Evolutionary conservation across 2,329 filamentous ascomycete genomes (phyloP).

Genomic region (Bipolaris bicolor): DNA sequence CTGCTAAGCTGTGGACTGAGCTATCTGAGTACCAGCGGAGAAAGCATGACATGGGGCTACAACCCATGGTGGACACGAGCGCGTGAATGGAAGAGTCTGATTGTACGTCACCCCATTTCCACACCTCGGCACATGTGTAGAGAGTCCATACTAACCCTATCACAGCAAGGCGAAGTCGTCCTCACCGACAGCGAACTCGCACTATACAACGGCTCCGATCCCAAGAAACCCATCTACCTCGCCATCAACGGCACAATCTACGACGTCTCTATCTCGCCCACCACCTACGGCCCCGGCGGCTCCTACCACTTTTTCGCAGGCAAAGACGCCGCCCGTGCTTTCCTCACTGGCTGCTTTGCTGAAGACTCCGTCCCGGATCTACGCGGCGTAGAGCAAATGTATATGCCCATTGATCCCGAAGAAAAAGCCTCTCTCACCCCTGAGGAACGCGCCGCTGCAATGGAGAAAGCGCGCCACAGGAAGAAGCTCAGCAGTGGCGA

Average conservation of each 20-base stretch:
- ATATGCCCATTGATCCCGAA: constrained; percentile 67
- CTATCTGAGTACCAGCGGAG: constrained; percentile 75
- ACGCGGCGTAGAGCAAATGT: constrained; percentile 87
- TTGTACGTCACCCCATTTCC: constrained; percentile 29
- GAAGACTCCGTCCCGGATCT: constrained; percentile 85
- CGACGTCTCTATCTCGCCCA: constrained; percentile 71
- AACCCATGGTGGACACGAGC: constrained; percentile 48
- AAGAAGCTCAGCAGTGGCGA: constrained; percentile 35
- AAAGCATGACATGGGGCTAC: constrained; percentile 54
- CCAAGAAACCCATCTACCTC: constrained; percentile 80
- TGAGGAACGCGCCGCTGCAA: constrained; percentile 33
- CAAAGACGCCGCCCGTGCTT: constrained; percentile 83
- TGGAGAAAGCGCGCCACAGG: constrained; percentile 35
- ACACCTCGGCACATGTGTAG: background rate
- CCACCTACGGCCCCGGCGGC: constrained; percentile 70
- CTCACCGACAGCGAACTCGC: constrained; percentile 78
- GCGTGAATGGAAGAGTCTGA: constrained; percentile 41
- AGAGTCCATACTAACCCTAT: background rate
- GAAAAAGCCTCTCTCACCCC: constrained; percentile 39
- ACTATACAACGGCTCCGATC: constrained; percentile 77
- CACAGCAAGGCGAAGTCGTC: constrained; percentile 63
- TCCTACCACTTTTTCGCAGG: constrained; percentile 88
- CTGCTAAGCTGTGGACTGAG: constrained; percentile 72
- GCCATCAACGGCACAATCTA: constrained; percentile 88
- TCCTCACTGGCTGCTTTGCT: constrained; percentile 90